Evolutionary conservation across 2,329 filamentous ascomycete species (phyloP), one percentile per base, ranked within the genome.

Genomic region (Zasmidium cellare): DNA sequence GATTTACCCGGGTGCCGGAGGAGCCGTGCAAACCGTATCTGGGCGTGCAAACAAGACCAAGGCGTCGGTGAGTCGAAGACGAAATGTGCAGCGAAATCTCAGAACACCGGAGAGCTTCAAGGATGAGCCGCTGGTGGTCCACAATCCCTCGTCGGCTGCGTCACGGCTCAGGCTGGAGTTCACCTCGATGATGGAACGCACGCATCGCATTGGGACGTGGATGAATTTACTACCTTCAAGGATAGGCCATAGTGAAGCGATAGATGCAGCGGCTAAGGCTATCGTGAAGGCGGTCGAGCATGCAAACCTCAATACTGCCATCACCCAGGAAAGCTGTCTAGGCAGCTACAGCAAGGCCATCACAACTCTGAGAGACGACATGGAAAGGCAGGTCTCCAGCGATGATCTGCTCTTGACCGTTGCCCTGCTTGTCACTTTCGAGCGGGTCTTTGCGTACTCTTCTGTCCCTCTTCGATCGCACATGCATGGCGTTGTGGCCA

Each of bases 401-500:
- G 59, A 62, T 35, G 56, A 62, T 35, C 38, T 58, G 25, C 53
- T 62, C n/a, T 48, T 58, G 2, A 57, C 59, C 9, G 59, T 62
- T 1, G 56, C 56, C 1, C 45, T 62, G 5, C 47, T 62, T 46
- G 59, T 62, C 41, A 62, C 55, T 2, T 62, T 62, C 47, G 59
- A 62, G 48, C 53, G 59, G 19, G 24, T 62, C 24, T 62, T 62
- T 48, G 58, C 59, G 2, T 62, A 55, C 53, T 59, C 59, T 18
- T 62, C 59, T 24, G 59, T 57, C 2, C 59, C 59, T 12, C 47
- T 62, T 53, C 46, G 57, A 3, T 62, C 59, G 22, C 59, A 62
- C 28, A 62, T 62, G 59, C 56, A 59, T 50, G 59, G 59, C 20
- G 56, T 62, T 22, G 54, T 59, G 31, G 59, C 59, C 14, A 53